Evolutionary conservation across 352 stramenopile genomes (phyloP).

Genomic region (Globisporangium cystogenes): DNA sequence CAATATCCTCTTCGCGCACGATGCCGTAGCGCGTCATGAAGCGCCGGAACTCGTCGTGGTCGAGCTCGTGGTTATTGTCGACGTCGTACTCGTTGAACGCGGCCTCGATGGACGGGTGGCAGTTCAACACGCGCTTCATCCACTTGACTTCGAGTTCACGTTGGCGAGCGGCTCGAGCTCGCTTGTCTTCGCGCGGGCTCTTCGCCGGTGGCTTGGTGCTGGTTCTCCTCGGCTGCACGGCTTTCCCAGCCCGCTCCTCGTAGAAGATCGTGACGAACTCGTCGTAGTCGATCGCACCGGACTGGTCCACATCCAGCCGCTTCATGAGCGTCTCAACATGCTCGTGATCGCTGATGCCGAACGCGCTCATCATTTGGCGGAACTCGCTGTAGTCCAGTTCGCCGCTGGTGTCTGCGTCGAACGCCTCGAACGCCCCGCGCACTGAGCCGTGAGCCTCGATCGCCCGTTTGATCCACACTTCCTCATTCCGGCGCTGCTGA

Average conservation of each 20-base stretch:
- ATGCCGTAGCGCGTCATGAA: slow-evolving; percentile 78
- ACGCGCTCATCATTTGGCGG: slow-evolving; percentile 33
- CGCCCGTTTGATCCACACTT: slow-evolving; percentile 44
- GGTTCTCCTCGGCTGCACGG: not conserved
- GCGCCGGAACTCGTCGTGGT: slow-evolving; percentile 53
- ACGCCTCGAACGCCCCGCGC: slow-evolving; percentile 29
- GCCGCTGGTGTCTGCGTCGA: slow-evolving; percentile 37
- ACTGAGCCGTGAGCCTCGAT: slow-evolving; percentile 26
- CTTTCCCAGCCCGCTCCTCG: slow-evolving; percentile 13
- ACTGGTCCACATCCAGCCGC: slow-evolving; percentile 36
- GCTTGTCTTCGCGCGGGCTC: slow-evolving; percentile 18
- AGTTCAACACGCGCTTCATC: slow-evolving; percentile 52
- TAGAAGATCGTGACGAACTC: slow-evolving; percentile 66
- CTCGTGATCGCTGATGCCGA: slow-evolving; percentile 33
- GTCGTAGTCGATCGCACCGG: slow-evolving; percentile 49
- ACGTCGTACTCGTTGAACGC: slow-evolving; percentile 65
- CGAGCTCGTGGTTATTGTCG: slow-evolving; percentile 39
- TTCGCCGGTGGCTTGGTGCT: not conserved
- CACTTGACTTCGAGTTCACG: slow-evolving; percentile 55
- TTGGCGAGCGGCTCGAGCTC: slow-evolving; percentile 21
- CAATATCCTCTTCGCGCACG: slow-evolving; percentile 43
- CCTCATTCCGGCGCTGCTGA: slow-evolving; percentile 26
- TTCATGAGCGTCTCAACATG: slow-evolving; percentile 42
- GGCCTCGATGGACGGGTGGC: slow-evolving; percentile 47
- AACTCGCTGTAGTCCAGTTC: slow-evolving; percentile 46